phyloP scores from a whole-genome alignment of 306 rosid genomes.

The Cercis canadensis region DNA sequence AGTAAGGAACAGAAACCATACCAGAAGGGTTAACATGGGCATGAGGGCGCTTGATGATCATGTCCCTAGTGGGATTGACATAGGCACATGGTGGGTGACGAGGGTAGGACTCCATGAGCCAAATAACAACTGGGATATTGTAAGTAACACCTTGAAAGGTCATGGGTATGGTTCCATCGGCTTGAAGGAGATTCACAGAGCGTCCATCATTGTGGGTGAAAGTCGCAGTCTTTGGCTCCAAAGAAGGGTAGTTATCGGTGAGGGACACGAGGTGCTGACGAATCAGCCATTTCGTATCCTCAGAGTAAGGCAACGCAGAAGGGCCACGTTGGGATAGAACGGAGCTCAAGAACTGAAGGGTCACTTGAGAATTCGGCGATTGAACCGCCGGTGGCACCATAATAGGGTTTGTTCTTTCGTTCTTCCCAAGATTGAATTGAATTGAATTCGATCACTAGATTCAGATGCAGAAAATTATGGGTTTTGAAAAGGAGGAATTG shows the following conservation, averaged over 20 bases:
- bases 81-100: slow-evolving; percentile 87
- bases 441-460: too few relatives aligned
- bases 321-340: slow-evolving; percentile 99
- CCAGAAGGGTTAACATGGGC: slow-evolving; percentile 85
- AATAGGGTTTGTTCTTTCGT: not conserved
- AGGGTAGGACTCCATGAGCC: slow-evolving; percentile 97
- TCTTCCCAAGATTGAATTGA: not conserved
- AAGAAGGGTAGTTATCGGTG: slow-evolving; percentile 62
- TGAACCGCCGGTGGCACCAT: slow-evolving; percentile 60
- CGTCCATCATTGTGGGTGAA: slow-evolving; percentile 98
- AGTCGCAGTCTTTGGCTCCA: slow-evolving; percentile 83
- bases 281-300: slow-evolving; percentile 89
- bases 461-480: not conserved
- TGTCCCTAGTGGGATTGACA: slow-evolving; percentile 92
- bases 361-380: slow-evolving; percentile 52
- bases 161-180: slow-evolving; percentile 90
- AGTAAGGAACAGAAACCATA: slow-evolving; percentile 65
- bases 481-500: too few relatives aligned
- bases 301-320: slow-evolving; percentile 80
- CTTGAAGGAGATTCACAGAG: slow-evolving; percentile 87
- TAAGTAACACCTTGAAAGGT: slow-evolving; percentile 73
- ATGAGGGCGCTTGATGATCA: slow-evolving; percentile 92
- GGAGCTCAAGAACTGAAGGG: slow-evolving; percentile 81
- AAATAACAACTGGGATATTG: slow-evolving; percentile 85
- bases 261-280: slow-evolving; percentile 84